Evolutionary conservation across 345 rosid genomes (phyloP).

Genomic region (Triadica sebifera): DNA sequence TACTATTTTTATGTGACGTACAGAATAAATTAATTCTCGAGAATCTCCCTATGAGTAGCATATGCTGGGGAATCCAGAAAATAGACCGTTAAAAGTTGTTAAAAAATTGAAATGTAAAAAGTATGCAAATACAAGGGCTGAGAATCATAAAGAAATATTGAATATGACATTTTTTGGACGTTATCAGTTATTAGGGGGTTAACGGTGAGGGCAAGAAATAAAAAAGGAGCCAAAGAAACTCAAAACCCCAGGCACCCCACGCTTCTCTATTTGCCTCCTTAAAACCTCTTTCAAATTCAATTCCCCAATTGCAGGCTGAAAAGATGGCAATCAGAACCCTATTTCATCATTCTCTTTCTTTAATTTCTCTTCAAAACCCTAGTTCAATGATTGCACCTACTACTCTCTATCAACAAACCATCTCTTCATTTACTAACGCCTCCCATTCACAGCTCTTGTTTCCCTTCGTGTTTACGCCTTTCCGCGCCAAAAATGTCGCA

Average conservation of each 20-base stretch:
- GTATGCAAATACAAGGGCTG: background rate
- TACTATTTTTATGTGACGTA: no score
- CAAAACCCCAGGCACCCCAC: background rate
- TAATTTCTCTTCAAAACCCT: conserved; percentile 23
- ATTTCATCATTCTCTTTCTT: conserved; percentile 22
- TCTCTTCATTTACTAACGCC: conserved; percentile 3
- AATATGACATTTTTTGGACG: background rate
- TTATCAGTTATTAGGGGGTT: background rate
- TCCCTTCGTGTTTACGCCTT: conserved; percentile 16
- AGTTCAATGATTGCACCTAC: conserved; percentile 26
- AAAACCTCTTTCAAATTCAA: background rate
- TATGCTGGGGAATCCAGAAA: no score
- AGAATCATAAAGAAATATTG: no score
- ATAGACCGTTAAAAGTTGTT: background rate
- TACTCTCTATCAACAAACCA: no score
- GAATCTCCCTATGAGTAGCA: no score
- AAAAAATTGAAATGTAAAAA: background rate
- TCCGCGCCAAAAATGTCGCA: conserved; percentile 1
- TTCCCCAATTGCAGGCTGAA: background rate
- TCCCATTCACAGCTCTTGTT: no score
- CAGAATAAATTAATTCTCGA: no score
- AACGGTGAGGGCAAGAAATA: background rate
- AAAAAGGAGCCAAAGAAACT: background rate
- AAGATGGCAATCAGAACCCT: conserved; percentile 46
- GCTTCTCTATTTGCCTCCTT: background rate